phyloP scores from a whole-genome alignment of 768 basidiomycete species.

The Phlebiopsis flavidoalba region DNA sequence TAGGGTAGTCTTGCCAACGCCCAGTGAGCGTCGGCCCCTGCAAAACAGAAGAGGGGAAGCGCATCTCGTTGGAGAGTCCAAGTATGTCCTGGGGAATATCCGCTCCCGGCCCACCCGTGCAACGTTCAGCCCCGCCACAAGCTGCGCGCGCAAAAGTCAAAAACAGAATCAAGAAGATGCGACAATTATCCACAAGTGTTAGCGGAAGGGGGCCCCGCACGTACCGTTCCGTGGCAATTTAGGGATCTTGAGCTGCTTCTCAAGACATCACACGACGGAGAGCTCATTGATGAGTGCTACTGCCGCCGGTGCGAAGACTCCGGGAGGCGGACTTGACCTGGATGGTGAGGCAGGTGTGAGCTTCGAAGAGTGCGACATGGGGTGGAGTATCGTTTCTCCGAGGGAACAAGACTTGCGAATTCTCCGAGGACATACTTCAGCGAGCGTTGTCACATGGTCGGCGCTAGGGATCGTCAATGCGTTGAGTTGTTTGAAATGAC shows the following conservation, averaged over 20 bases:
- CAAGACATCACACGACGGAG: background rate
- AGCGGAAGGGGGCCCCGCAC: too few relatives aligned
- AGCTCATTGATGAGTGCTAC: background rate
- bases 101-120: background rate
- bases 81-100: background rate
- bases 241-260: background rate
- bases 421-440: background rate
- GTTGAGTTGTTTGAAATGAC: too few relatives aligned
- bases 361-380: background rate
- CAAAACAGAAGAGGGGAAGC: background rate
- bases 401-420: background rate
- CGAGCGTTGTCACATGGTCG: too few relatives aligned
- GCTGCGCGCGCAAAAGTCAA: background rate
- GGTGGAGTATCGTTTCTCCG: background rate
- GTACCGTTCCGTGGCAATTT: background rate
- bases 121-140: background rate
- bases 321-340: background rate
- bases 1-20: background rate
- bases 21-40: background rate
- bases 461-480: too few relatives aligned
- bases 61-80: background rate
- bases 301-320: background rate
- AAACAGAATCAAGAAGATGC: background rate
- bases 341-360: background rate
- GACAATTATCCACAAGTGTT: background rate